phyloP scores from a whole-genome alignment of 2,329 filamentous ascomycete genomes.

The Helotiales sp. region DNA sequence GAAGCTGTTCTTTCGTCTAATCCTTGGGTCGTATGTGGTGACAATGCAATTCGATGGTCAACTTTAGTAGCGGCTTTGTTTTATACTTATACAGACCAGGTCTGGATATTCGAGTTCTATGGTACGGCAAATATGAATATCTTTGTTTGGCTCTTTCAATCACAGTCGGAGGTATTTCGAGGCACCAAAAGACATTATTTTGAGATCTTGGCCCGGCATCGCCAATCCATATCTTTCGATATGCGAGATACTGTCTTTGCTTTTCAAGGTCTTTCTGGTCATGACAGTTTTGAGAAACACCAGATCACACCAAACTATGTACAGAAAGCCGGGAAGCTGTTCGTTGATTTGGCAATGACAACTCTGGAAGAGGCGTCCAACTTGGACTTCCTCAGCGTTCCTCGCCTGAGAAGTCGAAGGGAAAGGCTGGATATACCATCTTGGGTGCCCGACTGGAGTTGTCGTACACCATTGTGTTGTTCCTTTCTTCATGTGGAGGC shows the following conservation, averaged over 20 bases:
- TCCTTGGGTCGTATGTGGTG: neutral
- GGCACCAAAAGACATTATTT: conserved; percentile 2
- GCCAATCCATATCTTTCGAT: neutral
- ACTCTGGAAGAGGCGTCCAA: neutral
- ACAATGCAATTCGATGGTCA: neutral
- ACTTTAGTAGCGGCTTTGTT: neutral
- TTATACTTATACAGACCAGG: neutral
- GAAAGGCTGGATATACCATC: conserved; percentile 1
- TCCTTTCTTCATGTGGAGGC: conserved; percentile 1
- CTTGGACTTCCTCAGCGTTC: conserved; percentile 7
- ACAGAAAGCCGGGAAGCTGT: neutral
- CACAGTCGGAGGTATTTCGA: conserved; percentile 1
- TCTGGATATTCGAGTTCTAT: conserved; percentile 11
- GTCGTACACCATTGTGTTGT: neutral
- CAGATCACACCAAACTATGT: neutral
- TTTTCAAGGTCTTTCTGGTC: conserved; percentile 2
- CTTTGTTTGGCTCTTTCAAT: neutral
- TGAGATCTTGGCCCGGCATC: conserved; percentile 4
- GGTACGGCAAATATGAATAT: conserved; percentile 1
- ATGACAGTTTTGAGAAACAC: conserved; percentile 5
- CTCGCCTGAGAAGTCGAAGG: neutral
- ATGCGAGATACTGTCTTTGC: conserved; percentile 8
- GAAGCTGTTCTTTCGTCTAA: conserved; percentile 2
- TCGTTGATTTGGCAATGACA: neutral
- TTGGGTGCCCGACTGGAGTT: conserved; percentile 13